These are phyloP conservation scores for Cymbidium sinense DNA, from an alignment of 106 monocot species.

Conservation along the genomic window DNA sequence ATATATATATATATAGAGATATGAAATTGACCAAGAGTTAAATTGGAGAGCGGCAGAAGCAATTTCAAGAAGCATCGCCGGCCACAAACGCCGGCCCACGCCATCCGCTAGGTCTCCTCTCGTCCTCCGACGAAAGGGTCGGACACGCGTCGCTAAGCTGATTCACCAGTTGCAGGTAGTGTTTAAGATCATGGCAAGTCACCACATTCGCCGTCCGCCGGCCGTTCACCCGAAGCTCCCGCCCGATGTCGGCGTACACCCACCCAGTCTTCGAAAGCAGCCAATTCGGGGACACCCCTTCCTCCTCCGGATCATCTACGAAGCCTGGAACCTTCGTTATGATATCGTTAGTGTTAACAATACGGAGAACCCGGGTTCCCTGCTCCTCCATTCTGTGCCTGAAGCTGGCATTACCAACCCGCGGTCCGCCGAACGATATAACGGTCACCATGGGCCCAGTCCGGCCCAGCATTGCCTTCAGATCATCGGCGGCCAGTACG, in stretches of 20 bases:
- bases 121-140: no score
- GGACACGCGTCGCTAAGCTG: no score
- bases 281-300: conserved; percentile 17
- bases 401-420: conserved; percentile 61
- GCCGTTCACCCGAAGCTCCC: conserved; percentile 34
- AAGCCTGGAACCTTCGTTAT: conserved; percentile 70
- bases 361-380: conserved; percentile 51
- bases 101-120: no score
- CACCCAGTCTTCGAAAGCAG: conserved; percentile 35
- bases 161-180: conserved; percentile 45
- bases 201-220: conserved; percentile 27
- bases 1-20: no score
- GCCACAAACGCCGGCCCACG: no score
- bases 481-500: conserved; percentile 50
- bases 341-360: conserved; percentile 56
- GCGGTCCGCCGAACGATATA: conserved; percentile 61
- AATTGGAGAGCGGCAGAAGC: no score
- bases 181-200: conserved; percentile 46
- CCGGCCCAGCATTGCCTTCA: conserved; percentile 7
- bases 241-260: conserved; percentile 62
- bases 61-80: no score
- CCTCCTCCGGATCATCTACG: conserved; percentile 1
- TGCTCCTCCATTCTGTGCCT: conserved; percentile 28
- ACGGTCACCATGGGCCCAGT: conserved; percentile 35
- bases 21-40: no score